phyloP scores from a whole-genome alignment of 805 yeast species.

The Monosporozyma servazzii region DNA sequence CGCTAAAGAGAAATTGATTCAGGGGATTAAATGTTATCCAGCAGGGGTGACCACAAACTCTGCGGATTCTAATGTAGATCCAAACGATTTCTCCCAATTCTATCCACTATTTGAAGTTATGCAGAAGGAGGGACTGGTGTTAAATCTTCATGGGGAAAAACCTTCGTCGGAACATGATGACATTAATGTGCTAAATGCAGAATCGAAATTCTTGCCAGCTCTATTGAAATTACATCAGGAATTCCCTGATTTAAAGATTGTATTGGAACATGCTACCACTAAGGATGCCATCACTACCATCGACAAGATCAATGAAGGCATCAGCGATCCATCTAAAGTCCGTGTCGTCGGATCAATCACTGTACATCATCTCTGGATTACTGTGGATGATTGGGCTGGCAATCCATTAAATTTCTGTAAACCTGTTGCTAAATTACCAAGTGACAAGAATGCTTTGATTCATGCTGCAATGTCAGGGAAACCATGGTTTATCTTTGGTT shows the following conservation, averaged over 20 bases:
- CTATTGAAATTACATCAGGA: constrained; percentile 64
- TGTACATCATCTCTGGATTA: constrained; percentile 85
- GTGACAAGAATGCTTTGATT: constrained; percentile 70
- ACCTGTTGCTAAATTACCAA: constrained; percentile 92
- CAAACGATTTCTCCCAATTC: constrained; percentile 79
- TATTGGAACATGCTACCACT: constrained; percentile 92
- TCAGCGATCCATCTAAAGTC: constrained; percentile 32
- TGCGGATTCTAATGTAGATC: constrained; percentile 72
- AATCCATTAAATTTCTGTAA: constrained; percentile 91
- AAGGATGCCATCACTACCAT: constrained; percentile 77
- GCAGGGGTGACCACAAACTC: constrained; percentile 99
- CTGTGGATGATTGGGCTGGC: constrained; percentile 95
- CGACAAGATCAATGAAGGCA: constrained; percentile 46
- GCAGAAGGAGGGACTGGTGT: constrained; percentile 66
- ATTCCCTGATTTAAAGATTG: constrained; percentile 79
- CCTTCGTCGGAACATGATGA: constrained; percentile 58
- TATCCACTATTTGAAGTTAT: constrained; percentile 86
- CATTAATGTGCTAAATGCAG: constrained; percentile 90
- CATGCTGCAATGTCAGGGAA: constrained; percentile 87
- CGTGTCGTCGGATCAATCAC: constrained; percentile 88
- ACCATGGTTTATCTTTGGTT: constrained; percentile 90
- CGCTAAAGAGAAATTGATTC: constrained; percentile 53
- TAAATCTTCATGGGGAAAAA: constrained; percentile 93
- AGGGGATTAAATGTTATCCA: constrained; percentile 94
- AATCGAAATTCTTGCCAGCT: constrained; percentile 85